A percentile compares a stretch with the other conserved stretches of the same genome.
Evolutionary conservation across 2,329 filamentous ascomycete species (phyloP).

Genomic region (Piedraia hortae): DNA sequence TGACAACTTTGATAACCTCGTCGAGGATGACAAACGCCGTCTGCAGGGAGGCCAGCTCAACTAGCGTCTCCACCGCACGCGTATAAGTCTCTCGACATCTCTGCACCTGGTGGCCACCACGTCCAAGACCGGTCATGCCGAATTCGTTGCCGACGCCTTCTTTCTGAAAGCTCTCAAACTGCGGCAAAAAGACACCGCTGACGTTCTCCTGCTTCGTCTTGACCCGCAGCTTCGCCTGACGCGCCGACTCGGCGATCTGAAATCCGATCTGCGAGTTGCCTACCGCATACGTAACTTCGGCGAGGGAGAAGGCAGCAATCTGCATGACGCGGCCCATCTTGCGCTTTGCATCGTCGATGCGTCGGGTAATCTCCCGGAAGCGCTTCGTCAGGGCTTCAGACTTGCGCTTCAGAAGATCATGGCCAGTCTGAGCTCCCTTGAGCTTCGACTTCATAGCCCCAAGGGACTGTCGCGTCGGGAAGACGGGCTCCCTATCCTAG

Average conservation of each 20-base stretch:
- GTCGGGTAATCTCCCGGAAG: constrained; percentile 60
- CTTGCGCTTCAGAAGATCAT: constrained; percentile 89
- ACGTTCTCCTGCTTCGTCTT: constrained; percentile 96
- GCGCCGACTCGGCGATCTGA: constrained; percentile 89
- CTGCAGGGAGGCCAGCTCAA: constrained; percentile 83
- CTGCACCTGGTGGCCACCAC: constrained; percentile 92
- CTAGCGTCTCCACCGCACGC: constrained; percentile 78
- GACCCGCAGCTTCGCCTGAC: constrained; percentile 73
- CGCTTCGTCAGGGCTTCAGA: constrained; percentile 89
- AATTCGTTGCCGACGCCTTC: constrained; percentile 78
- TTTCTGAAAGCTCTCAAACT: constrained; percentile 72
- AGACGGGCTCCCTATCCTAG: constrained; percentile 83
- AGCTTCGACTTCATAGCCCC: constrained; percentile 95
- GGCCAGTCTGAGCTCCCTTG: constrained; percentile 51
- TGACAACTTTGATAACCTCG: constrained; percentile 97
- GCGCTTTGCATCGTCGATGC: constrained; percentile 94
- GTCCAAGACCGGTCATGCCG: constrained; percentile 78
- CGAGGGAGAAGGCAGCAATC: constrained; percentile 88
- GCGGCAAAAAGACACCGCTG: constrained; percentile 76
- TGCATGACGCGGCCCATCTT: constrained; percentile 99
- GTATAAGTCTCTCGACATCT: constrained; percentile 87
- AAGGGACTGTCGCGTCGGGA: constrained; percentile 89
- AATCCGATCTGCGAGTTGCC: constrained; percentile 74
- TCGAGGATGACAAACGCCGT: constrained; percentile 95
- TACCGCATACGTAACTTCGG: constrained; percentile 90